Base-by-base conservation (phyloP, 805 yeast species). In the Grigorovia humatica region DNA sequence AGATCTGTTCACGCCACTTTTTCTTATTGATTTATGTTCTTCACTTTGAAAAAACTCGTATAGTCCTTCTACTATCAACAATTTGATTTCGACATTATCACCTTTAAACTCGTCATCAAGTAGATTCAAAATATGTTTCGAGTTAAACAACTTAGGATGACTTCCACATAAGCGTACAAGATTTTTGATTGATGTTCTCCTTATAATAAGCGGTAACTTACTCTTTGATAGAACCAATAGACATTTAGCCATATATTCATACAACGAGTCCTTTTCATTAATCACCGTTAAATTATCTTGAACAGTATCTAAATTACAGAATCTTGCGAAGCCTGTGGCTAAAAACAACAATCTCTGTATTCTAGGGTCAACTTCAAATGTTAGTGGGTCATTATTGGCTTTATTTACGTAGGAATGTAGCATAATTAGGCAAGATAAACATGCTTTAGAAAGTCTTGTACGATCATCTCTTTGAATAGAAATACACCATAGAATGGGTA, bases 291-390 rank as follows among this genome's bases (percentile, higher is more conserved):
- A 55, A 47, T 72, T 74, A 55, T 79, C 58, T 0, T 76, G 63
- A 15, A 75, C 61, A 47, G 72, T 67, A 5, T 62, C 64, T 51
- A 87, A 74, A n/a, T 78, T 68, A 56, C 93, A 85, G 56, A 75
- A 77, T 46, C 83, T 73, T 0, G 90, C 95, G 67, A 88, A 80
- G 44, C 78, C 76, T 0, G 95, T 90, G 4, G 86, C 62, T 20
- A 88, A 66, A 58, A 77, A 78, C 1, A 88, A 61, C 6, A 88
- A 64, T 53, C 86, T 75, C 20, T 74, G 74, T 2, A 83, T 58
- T 55, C 74, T 80, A 2, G 73, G 67, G 48, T 77, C 82, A 9
- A 53, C 48, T 9, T n/a, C 29, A 3, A 61, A 54, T 9, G 51
- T 27, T 17, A 47, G 23, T 3, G 70, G 60, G 2, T 59, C 57